phyloP scores from a whole-genome alignment of 495 filamentous ascomycete genomes.

The Entonaema liquescens region DNA sequence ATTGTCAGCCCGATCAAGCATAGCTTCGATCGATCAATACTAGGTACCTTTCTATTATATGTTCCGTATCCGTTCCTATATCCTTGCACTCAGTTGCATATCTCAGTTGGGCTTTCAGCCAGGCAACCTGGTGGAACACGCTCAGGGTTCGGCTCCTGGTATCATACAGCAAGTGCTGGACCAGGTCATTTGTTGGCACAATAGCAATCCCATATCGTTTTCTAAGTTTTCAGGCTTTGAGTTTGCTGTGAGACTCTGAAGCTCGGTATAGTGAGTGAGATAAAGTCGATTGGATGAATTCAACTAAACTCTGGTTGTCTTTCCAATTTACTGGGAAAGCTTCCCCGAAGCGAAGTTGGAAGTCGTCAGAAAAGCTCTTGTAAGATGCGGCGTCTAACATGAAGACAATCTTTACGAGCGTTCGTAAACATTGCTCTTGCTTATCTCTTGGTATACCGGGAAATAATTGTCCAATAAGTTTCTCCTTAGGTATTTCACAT shows the following conservation, averaged over 20 bases:
- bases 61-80: neutral
- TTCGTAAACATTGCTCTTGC: neutral
- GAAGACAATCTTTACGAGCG: neutral
- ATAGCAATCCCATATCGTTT: neutral
- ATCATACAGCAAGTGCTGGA: neutral
- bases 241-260: neutral
- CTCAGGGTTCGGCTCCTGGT: neutral
- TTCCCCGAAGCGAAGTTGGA: neutral
- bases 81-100: neutral
- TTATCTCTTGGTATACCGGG: neutral
- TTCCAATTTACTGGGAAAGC: neutral
- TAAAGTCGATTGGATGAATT: neutral
- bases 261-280: neutral
- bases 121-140: neutral
- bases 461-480: neutral
- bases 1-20: neutral
- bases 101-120: neutral
- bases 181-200: neutral
- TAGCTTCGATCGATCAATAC: neutral
- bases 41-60: neutral
- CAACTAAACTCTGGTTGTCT: neutral
- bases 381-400: neutral
- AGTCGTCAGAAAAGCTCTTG: neutral
- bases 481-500: neutral
- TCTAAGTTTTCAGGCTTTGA: neutral